Evolutionary conservation across 2,329 filamentous ascomycete genomes (phyloP), one percentile per base, ranked within the genome.

Genomic region (Fusarium sp.): DNA sequence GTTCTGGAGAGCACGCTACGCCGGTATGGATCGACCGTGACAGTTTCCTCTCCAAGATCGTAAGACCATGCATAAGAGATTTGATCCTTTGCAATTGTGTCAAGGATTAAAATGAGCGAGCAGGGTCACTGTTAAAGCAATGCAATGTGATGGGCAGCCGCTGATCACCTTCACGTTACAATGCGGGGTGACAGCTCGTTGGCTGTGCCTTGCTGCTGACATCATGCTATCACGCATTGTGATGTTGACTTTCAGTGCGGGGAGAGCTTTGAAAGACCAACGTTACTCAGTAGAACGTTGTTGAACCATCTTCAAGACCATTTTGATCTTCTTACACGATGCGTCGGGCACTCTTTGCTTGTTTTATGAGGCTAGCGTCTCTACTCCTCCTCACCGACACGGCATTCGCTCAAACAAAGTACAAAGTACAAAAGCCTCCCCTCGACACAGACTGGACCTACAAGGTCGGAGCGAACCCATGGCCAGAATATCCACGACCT

Each of bases 401-500:
- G 1, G 43, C 50, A 11, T 56, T 18, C 20, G 70, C 73, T 0
- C 73, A 76, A 24, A 73, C 60, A 9, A 81, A 82, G 0, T 85
- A 86, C 76, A 69, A 80, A 27, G 79, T 83, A 0, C 78, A 84
- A 65, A 82, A 76, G 9, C 84, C 84, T 16, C 86, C 84, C 0
- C 82, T 87, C 3, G 85, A 86, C 70, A 89, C 87, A 3, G 82
- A 85, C 10, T 90, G 88, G 88, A 90, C 88, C 1, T 80, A 84
- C 64, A 80, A 85, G 6, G 86, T 89, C 22, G 88, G 88, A 37
- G 88, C 83, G 1, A 81, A 86, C 43, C 88, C 88, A 0, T 90
- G 89, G 89, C 87, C 87, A 3, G 87, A 91, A 58, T 85, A 91
- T 72, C 89, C 89, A 11, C 86, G 89, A 0, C 89, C 89, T 4